A percentile compares a stretch with the other conserved stretches of the same genome.
These are phyloP conservation scores for Cladophialophora chaetospira DNA, from an alignment of 2,329 filamentous ascomycete genomes.

Conservation along the genomic window DNA sequence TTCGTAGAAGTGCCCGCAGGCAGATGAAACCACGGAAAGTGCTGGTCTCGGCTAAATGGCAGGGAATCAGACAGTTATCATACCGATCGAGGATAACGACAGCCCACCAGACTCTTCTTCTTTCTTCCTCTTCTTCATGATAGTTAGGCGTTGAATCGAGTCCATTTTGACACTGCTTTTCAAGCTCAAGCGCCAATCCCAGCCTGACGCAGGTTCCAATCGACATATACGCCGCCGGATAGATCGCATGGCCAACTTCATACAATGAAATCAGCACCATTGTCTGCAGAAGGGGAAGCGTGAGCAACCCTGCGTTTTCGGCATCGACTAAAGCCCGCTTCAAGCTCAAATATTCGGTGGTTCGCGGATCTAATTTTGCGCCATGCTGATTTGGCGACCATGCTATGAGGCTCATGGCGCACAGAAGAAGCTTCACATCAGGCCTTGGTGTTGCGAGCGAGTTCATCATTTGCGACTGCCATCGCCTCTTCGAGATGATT, in stretches of 20 bases:
- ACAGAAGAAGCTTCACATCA: constrained; percentile 11
- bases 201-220: constrained; percentile 23
- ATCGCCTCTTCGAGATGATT: constrained; percentile 19
- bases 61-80: not conserved
- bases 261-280: constrained; percentile 36
- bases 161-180: constrained; percentile 18
- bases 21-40: not conserved
- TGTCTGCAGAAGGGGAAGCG: constrained; percentile 36
- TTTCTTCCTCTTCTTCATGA: constrained; percentile 34
- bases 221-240: constrained; percentile 39
- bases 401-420: constrained; percentile 6
- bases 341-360: constrained; percentile 28
- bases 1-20: not conserved
- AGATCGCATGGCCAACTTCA: constrained; percentile 40
- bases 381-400: constrained; percentile 9
- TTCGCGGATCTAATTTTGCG: constrained; percentile 9
- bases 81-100: constrained; percentile 33
- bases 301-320: constrained; percentile 32
- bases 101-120: constrained; percentile 36
- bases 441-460: constrained; percentile 30
- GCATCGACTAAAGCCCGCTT: constrained; percentile 34
- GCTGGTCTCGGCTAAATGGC: too few species aligned
- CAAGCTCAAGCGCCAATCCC: constrained; percentile 26
- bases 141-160: constrained; percentile 15
- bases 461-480: constrained; percentile 17